Conservation (phyloP, 805 yeast genomes). For the Metschnikowia dekortorum region DNA sequence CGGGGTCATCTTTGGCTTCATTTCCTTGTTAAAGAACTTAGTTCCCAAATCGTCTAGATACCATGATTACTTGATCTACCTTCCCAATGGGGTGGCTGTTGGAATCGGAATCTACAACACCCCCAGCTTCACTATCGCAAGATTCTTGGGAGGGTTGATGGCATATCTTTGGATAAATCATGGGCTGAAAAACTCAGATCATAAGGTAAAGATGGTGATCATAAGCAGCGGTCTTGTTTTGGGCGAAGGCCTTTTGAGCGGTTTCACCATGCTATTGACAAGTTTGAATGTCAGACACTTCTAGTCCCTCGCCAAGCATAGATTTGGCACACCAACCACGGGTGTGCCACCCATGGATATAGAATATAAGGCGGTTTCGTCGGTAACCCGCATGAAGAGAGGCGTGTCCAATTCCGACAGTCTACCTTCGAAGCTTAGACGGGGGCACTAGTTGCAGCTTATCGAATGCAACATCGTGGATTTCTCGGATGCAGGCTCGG, state of each 20-base stretch:
- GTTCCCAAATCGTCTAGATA: conserved; percentile 40
- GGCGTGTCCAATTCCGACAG: too few species aligned
- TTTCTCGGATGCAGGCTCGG: too few species aligned
- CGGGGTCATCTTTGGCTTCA: conserved; percentile 63
- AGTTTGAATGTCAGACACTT: conserved; percentile 44
- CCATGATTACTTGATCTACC: conserved; percentile 45
- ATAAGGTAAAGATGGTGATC: conserved; percentile 73
- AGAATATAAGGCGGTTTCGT: too few species aligned
- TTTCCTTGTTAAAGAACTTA: conserved; percentile 60
- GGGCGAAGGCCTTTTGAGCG: conserved; percentile 91
- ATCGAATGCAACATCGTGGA: too few species aligned
- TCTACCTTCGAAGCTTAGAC: too few species aligned
- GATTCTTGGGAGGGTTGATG: conserved; percentile 82
- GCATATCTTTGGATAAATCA: conserved; percentile 52
- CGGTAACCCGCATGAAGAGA: too few species aligned
- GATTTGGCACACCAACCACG: neutral
- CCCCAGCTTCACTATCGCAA: conserved; percentile 89
- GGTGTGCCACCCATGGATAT: too few species aligned
- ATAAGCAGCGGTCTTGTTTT: conserved; percentile 87
- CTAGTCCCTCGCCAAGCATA: conserved; percentile 7
- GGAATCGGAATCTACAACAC: conserved; percentile 95
- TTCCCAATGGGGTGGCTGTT: conserved; percentile 95
- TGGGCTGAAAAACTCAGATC: conserved; percentile 27
- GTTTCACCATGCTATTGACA: conserved; percentile 73
- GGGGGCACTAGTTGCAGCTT: too few species aligned